Percentiles rank a stretch among this genome's conserved stretches.
Conservation (phyloP, 352 stramenopile genomes). For the Globisporangium abappressorium region DNA sequence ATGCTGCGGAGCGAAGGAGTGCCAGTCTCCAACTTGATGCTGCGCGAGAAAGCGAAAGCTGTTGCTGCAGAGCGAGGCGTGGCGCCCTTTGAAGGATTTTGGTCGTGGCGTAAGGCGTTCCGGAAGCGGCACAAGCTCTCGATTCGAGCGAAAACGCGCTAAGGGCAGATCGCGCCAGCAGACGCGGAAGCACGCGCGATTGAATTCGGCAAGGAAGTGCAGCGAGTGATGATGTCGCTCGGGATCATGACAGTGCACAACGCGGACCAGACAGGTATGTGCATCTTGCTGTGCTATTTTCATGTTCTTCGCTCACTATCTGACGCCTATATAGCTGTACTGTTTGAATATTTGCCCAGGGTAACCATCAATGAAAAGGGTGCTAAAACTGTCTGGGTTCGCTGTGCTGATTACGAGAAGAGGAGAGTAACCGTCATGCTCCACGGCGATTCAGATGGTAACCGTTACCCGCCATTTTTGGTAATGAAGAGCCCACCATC, state of each 20-base stretch:
- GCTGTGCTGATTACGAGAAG: no score
- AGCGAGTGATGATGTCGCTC: background rate
- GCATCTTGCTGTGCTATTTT: no score
- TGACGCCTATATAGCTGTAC: no score
- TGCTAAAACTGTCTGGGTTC: no score
- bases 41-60: background rate
- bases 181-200: background rate
- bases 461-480: no score
- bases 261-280: background rate
- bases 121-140: background rate
- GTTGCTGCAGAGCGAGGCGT: background rate
- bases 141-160: background rate
- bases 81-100: background rate
- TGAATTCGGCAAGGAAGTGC: background rate
- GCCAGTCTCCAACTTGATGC: background rate
- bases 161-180: background rate
- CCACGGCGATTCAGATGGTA: no score
- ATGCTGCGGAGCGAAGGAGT: background rate
- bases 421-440: no score
- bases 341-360: no score
- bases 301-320: no score
- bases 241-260: background rate
- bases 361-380: no score
- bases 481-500: no score
- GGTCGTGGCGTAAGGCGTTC: background rate